These are phyloP conservation scores for Myxozyma melibiosi DNA, from an alignment of 805 yeast genomes.

Conservation along the genomic window DNA sequence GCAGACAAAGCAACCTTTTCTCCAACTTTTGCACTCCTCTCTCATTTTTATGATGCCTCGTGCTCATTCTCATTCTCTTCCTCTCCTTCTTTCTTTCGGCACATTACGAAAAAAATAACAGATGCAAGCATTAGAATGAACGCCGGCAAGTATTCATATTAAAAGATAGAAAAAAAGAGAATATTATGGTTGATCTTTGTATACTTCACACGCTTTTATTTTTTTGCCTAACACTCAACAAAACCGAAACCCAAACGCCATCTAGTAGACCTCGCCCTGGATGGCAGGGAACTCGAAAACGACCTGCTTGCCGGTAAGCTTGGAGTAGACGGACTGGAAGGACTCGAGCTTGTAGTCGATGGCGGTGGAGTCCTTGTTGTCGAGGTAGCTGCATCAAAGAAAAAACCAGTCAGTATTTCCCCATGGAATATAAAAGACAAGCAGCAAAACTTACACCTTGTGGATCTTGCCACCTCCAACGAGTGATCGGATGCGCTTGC, in stretches of 20 bases:
- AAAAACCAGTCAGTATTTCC: no score
- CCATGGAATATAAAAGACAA: no score
- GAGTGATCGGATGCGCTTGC: conserved; percentile 98
- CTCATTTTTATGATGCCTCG: neutral
- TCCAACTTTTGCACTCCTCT: neutral
- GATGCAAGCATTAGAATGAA: no score
- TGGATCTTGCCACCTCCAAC: conserved; percentile 99
- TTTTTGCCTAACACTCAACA: conserved; percentile 7
- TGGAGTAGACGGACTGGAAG: conserved; percentile 97
- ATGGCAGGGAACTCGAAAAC: conserved; percentile 83
- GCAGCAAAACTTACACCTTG: conserved; percentile 58
- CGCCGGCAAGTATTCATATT: no score
- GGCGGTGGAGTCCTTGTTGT: conserved; percentile 94
- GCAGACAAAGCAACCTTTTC: neutral
- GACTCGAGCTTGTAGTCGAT: conserved; percentile 99
- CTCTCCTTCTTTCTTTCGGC: neutral
- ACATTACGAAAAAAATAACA: neutral
- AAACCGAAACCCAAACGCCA: neutral
- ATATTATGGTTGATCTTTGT: neutral
- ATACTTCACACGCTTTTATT: conserved; percentile 2
- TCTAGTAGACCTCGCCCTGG: conserved; percentile 45
- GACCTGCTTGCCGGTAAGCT: conserved; percentile 99
- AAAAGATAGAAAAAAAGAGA: neutral
- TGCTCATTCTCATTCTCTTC: neutral
- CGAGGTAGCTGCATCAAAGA: conserved; percentile 56